These are phyloP conservation scores for Asterionellopsis glacialis DNA, from an alignment of 108 stramenopile species.

Conservation along the genomic window DNA sequence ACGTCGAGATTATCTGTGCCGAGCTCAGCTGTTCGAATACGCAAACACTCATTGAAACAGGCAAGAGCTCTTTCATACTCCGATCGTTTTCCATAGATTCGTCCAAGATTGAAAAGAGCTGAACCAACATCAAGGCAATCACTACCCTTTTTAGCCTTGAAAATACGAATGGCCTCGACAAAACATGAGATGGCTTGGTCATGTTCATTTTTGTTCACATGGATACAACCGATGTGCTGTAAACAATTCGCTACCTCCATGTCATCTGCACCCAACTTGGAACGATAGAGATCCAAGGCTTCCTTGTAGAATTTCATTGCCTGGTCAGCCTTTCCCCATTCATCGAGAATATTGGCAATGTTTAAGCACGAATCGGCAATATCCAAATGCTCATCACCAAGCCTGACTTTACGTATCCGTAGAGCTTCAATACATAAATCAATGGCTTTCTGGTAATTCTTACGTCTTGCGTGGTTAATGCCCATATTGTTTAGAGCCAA, in stretches of 20 bases:
- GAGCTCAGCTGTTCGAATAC: slow-evolving; percentile 21
- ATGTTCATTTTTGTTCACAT: slow-evolving; percentile 20
- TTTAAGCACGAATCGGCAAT: slow-evolving; percentile 36
- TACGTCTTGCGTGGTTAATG: slow-evolving; percentile 29
- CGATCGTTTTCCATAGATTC: slow-evolving; percentile 34
- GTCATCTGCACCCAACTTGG: slow-evolving; percentile 24
- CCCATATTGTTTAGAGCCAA: slow-evolving; percentile 25
- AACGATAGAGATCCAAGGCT: slow-evolving; percentile 30
- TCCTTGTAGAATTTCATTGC: slow-evolving; percentile 40
- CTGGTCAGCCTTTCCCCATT: slow-evolving; percentile 27
- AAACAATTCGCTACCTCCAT: slow-evolving; percentile 29
- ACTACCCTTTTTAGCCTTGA: slow-evolving; percentile 24
- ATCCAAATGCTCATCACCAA: slow-evolving; percentile 37
- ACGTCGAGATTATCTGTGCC: slow-evolving; percentile 31
- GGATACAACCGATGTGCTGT: slow-evolving; percentile 23
- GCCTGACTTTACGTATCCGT: slow-evolving; percentile 29
- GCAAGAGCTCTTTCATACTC: slow-evolving; percentile 24
- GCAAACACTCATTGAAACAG: slow-evolving; percentile 40
- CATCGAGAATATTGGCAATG: slow-evolving; percentile 40
- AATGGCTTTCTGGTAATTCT: slow-evolving; percentile 32
- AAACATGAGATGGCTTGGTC: slow-evolving; percentile 27
- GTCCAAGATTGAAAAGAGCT: slow-evolving; percentile 30
- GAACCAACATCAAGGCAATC: slow-evolving; percentile 29
- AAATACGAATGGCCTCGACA: slow-evolving; percentile 31
- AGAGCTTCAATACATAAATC: slow-evolving; percentile 39